Base-by-base conservation (phyloP, 148 eudicot species). In the Rhododendron griersonianum region DNA sequence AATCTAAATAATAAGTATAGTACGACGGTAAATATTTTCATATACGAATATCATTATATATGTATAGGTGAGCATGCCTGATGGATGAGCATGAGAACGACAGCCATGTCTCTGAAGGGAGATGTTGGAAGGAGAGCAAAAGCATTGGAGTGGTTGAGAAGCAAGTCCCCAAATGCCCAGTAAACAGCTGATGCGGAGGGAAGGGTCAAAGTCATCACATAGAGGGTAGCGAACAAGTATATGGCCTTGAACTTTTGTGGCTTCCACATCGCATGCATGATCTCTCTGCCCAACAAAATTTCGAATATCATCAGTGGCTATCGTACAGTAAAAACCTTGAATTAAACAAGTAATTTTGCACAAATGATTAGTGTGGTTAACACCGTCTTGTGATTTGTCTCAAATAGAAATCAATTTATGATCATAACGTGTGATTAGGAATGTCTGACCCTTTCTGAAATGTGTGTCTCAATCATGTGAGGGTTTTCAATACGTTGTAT, bases 201-300 rank as follows among this genome's bases (percentile, higher is more conserved):
- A 5, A 95, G 91, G 1, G 98, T 95, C 81, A 95, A 86, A 33
- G 98, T 95, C 83, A 95, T 63, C 84, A 95, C 98, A 81, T 95
- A 95, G 28, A 92, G 74, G 0, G 98, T 95, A 18, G 98, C 98
- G 84, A 91, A 67, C 45, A 95, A 82, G 87, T 95, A 95, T 73
- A 95, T 95, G 35, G 97, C 92, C 91, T 95, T 95, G 91, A 95
- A 95, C 88, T 95, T 95, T 39, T 95, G 98, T 87, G 97, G 97
- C 95, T 94, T 95, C 98, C 98, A 95, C 98, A 95, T 95, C 18
- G 98, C 98, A 59, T 95, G 98, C 98, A 95, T 95, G 84, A 95
- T 89, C 91, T 95, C 98, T 85, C 98, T 95, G 95, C 84, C 78
- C 55, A 21, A 7, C 30, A 82, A 14, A 61, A 30, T 30, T 33